Base-by-base conservation (phyloP, 495 filamentous ascomycete species). In the Penicillium pulvis region DNA sequence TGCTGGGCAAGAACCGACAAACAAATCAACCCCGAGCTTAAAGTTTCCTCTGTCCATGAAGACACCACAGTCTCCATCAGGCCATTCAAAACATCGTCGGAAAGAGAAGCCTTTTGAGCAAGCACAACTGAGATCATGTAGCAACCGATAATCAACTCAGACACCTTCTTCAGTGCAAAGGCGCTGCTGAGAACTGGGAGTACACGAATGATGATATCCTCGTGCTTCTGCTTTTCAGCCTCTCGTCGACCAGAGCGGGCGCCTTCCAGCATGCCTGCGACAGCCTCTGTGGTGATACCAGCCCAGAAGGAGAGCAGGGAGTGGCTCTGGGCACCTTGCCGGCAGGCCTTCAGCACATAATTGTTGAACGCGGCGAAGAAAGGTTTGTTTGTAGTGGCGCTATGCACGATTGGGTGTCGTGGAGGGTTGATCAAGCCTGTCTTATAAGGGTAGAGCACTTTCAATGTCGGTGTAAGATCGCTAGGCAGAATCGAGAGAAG, bases 81-180 rank as follows among this genome's bases (percentile, higher is more conserved):
- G 5, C 85, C 85, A 55, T 86, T 78, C 26, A 97, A 72, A 4
- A 91, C 82, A 49, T 82, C 83, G 61, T 97, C 91, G 26, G 87
- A 82, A 16, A 97, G 79, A 23, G 79, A 77, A 9, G 86, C 84
- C 69, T 96, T 98, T 20, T 90, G 86, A 9, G 87, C 92, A 52
- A 98, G 77, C 53, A 97, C 83, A 0, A 90, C 86, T 24, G 91
- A 80, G 26, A 97, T 83, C 91, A 96, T 96, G 67, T 96, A 97
- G 64, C 87, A 91, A 20, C 87, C 91, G 59, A 93, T 81, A 49
- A 90, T 85, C 42, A 97, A 76, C 53, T 93, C 89, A 0, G 91
- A 82, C 0, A 86, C 81, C 31, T 87, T 82, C 57, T 86, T 85
- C 76, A 93, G 82, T 12, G 83, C 79, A 47, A 98, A 81, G 6